Base-by-base conservation (phyloP, 805 yeast species). In the Kuraishia molischiana region DNA sequence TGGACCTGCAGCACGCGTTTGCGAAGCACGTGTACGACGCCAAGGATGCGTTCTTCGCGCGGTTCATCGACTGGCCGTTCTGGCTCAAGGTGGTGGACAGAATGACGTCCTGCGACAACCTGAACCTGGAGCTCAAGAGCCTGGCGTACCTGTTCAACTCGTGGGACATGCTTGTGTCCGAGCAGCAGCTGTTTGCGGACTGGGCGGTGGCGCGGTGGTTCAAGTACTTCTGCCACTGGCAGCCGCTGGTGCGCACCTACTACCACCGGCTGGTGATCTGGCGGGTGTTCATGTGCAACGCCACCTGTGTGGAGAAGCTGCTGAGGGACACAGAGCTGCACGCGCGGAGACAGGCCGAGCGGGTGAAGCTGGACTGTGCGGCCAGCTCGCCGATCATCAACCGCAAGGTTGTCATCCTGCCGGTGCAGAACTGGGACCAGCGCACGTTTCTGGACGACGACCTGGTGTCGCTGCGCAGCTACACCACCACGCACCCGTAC, bases 91-190 rank as follows among this genome's bases (percentile, higher is more conserved):
- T 82, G 13, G 55, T 65, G 11, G 58, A 71, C 41, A 62, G 73
- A 40, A 71, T 85, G 78, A 15, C 34, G 18, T 50, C 62, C 5
- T 74, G 85, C 5, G 76, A 74, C 33, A 83, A 74, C 52, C 65
- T 76, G 45, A 78, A 74, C 44, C 68, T 72, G 18, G 76, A 82
- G 43, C 60, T 81, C 17, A 72, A 83, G 42, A 74, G 77, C 11
- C 53, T 85, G 29, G 74, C 87, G 4, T 68, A 78, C 39, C 53
- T 85, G 38, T 85, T 77, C 60, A 81, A 84, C 52, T 54, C 79
- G 2, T 85, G 95, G 95, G 80, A 79, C 24, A 59, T 65, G 43
- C n/a, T n/a, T n/a, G 62, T 85, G 13, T 84, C 87, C 3, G 59
- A 57, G 32, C 51, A 14, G 35, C 22, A 24, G 18, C 10, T 8